Percentiles rank a stretch among this genome's conserved stretches.
Conservation (phyloP, 805 yeast species). For the Teunomyces aglyptinius region DNA sequence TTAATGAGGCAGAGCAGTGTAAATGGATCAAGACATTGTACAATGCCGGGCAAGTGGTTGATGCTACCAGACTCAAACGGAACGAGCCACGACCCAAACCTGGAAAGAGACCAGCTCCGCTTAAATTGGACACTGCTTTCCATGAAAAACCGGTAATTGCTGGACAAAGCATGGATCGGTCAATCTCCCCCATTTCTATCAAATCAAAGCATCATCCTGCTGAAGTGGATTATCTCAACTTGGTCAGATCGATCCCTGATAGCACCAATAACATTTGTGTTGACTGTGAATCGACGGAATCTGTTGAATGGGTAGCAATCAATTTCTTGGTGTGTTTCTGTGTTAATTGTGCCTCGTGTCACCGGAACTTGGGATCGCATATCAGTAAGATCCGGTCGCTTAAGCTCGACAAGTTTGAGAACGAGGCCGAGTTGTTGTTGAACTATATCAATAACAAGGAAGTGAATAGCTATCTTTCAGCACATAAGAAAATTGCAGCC, state of each 20-base stretch:
- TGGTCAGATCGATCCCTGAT: slow-evolving; percentile 41
- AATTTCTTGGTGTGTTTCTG: slow-evolving; percentile 73
- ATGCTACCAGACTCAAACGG: slow-evolving; percentile 18
- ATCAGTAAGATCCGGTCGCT: slow-evolving; percentile 76
- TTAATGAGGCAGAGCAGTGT: slow-evolving; percentile 61
- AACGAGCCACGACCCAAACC: not conserved
- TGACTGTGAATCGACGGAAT: slow-evolving; percentile 66
- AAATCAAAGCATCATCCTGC: slow-evolving; percentile 14
- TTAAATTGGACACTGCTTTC: slow-evolving; percentile 11
- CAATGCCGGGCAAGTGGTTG: slow-evolving; percentile 52
- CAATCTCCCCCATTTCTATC: slow-evolving; percentile 33
- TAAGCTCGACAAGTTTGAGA: slow-evolving; percentile 65
- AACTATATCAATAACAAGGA: slow-evolving; percentile 48
- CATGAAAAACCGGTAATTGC: slow-evolving; percentile 16
- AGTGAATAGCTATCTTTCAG: slow-evolving; percentile 54
- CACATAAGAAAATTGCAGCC: slow-evolving; percentile 24
- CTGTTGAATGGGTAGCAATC: slow-evolving; percentile 86
- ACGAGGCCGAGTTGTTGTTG: slow-evolving; percentile 59
- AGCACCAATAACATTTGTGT: slow-evolving; percentile 67
- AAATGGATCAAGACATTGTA: slow-evolving; percentile 67
- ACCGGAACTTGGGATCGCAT: slow-evolving; percentile 80
- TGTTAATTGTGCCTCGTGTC: slow-evolving; percentile 85
- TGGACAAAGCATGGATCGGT: slow-evolving; percentile 4
- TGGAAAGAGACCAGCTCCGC: slow-evolving; percentile 5
- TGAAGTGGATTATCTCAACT: slow-evolving; percentile 26